Conservation (phyloP, 2,329 filamentous ascomycete genomes). For the Talaromyces sp. region DNA sequence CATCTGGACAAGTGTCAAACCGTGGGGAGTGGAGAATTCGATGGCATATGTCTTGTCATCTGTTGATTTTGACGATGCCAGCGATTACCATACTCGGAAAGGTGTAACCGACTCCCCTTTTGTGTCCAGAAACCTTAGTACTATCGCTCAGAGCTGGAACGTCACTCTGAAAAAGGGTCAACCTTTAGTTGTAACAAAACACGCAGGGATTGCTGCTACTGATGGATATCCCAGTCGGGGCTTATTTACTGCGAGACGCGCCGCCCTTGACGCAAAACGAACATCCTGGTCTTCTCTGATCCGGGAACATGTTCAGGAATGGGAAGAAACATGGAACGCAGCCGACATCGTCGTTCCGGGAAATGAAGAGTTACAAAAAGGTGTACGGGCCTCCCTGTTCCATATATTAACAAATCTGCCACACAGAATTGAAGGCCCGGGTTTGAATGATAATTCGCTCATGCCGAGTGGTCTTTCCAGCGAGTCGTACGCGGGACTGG, state of each 20-base stretch:
- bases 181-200: slow-evolving; percentile 52
- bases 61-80: neutral
- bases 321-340: slow-evolving; percentile 34
- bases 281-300: slow-evolving; percentile 37
- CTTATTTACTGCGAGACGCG: slow-evolving; percentile 26
- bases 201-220: slow-evolving; percentile 56
- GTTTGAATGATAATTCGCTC: slow-evolving; percentile 42
- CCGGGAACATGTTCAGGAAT: slow-evolving; percentile 49
- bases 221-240: slow-evolving; percentile 49
- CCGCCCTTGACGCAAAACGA: slow-evolving; percentile 20
- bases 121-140: slow-evolving; percentile 7
- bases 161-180: slow-evolving; percentile 16
- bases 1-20: slow-evolving; percentile 11
- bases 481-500: slow-evolving; percentile 54
- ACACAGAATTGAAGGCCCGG: slow-evolving; percentile 40
- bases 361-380: slow-evolving; percentile 6
- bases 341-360: slow-evolving; percentile 45
- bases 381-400: slow-evolving; percentile 6
- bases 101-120: slow-evolving; percentile 2
- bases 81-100: neutral
- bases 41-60: slow-evolving; percentile 7
- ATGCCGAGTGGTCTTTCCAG: slow-evolving; percentile 57
- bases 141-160: slow-evolving; percentile 9
- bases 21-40: slow-evolving; percentile 1
- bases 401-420: slow-evolving; percentile 33